Evolutionary conservation across 371 early-diverging fungal genomes (phyloP).

Genomic region (Apophysomyces sp.): DNA sequence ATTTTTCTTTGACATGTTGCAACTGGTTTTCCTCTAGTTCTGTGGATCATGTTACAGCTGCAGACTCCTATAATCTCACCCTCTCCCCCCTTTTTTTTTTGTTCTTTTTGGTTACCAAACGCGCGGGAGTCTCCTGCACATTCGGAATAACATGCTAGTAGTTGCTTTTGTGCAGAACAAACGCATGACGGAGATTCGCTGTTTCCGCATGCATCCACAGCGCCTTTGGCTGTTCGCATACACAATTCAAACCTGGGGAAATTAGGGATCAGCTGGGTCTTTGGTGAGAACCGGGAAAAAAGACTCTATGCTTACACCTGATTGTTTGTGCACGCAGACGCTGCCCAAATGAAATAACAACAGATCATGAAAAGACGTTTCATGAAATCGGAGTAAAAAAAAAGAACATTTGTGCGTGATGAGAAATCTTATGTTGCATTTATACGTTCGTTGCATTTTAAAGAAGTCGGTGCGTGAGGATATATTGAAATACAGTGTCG

Average conservation of each 20-base stretch:
- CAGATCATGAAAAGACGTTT: neutral
- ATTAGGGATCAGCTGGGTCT: neutral
- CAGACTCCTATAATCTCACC: neutral
- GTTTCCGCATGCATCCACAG: constrained; percentile 5
- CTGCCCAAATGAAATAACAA: neutral
- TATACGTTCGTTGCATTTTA: neutral
- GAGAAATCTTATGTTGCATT: neutral
- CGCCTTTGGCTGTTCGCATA: constrained; percentile 13
- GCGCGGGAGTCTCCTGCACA: constrained; percentile 7
- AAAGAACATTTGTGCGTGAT: neutral
- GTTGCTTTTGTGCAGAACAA: constrained; percentile 21
- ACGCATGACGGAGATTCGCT: constrained; percentile 4
- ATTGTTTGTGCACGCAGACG: neutral
- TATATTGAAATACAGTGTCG: neutral
- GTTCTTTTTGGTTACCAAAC: neutral
- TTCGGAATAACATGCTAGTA: constrained; percentile 19
- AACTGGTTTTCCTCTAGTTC: neutral
- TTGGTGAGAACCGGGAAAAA: neutral
- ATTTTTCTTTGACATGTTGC: neutral
- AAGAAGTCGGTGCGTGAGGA: neutral
- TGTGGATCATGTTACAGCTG: neutral
- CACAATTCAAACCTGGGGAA: constrained; percentile 11
- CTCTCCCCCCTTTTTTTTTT: neutral
- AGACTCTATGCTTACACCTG: constrained; percentile 1
- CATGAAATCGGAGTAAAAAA: neutral